phyloP scores from a whole-genome alignment of 1,284 basidiomycete species.

The Macrocystidia cucumis region DNA sequence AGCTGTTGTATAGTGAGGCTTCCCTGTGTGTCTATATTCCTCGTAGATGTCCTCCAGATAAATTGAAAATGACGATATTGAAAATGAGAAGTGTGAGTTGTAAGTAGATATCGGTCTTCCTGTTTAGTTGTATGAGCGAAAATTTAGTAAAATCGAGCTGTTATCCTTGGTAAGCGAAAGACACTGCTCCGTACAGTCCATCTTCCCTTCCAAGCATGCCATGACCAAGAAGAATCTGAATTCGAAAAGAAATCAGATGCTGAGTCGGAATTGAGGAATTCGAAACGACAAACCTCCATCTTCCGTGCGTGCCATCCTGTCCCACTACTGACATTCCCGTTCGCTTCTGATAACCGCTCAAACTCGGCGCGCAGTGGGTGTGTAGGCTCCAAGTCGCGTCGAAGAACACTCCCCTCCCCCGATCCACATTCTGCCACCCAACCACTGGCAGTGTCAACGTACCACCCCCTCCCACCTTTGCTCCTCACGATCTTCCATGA shows the following conservation, averaged over 20 bases:
- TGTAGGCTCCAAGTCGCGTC: conserved; percentile 50
- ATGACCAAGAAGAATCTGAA: conserved; percentile 72
- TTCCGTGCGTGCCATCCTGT: conserved; percentile 96
- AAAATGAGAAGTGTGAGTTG: not conserved
- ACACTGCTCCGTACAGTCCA: conserved; percentile 89
- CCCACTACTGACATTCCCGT: conserved; percentile 84
- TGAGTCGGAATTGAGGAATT: conserved; percentile 6
- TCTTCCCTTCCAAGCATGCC: conserved; percentile 91
- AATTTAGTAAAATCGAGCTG: not conserved
- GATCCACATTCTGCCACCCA: conserved; percentile 50
- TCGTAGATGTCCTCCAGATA: not conserved
- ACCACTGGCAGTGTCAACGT: conserved; percentile 82
- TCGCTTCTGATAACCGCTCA: conserved; percentile 69
- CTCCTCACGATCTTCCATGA: conserved; percentile 86
- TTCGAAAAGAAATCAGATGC: conserved; percentile 9
- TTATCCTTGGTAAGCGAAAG: conserved; percentile 85
- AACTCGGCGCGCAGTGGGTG: conserved; percentile 69
- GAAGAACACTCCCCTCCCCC: conserved; percentile 31
- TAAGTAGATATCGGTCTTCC: not conserved
- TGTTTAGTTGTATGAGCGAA: not conserved
- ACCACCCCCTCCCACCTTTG: conserved; percentile 94
- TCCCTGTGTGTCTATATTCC: not conserved
- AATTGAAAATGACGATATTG: not conserved
- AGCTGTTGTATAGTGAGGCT: too few species aligned
- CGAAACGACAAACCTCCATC: conserved; percentile 74